Conservation (phyloP, 192 early-diverging fungal genomes). For the Allomyces arbusculus region DNA sequence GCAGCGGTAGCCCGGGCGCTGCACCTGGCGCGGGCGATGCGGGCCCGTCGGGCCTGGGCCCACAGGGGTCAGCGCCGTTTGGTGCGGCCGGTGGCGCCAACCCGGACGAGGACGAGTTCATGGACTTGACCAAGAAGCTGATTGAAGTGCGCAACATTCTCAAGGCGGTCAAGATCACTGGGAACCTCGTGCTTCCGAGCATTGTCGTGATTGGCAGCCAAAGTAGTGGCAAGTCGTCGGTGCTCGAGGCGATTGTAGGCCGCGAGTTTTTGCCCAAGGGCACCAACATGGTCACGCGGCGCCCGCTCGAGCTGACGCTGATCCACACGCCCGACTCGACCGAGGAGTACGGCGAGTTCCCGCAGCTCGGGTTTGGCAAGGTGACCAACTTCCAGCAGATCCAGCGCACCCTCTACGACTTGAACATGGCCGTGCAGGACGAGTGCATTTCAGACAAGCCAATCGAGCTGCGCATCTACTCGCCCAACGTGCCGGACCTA, state of each 20-base stretch:
- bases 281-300: conserved; percentile 61
- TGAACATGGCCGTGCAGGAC: conserved; percentile 84
- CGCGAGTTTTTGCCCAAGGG: conserved; percentile 73
- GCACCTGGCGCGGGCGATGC: too few relatives aligned
- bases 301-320: conserved; percentile 67
- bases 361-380: conserved; percentile 64
- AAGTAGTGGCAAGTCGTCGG: conserved; percentile 70
- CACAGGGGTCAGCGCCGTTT: too few relatives aligned
- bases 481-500: conserved; percentile 62
- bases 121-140: conserved; percentile 76
- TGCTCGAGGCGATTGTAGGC: conserved; percentile 68
- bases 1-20: too few relatives aligned
- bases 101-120: conserved; percentile 47
- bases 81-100: background rate
- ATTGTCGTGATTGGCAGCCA: conserved; percentile 73
- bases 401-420: conserved; percentile 78
- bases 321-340: conserved; percentile 54
- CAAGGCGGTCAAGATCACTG: conserved; percentile 59
- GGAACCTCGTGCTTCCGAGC: conserved; percentile 64
- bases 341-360: conserved; percentile 71
- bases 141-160: conserved; percentile 88
- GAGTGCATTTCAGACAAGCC: conserved; percentile 76
- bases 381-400: conserved; percentile 73
- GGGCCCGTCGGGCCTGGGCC: too few relatives aligned
- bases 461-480: conserved; percentile 66